phyloP scores from a whole-genome alignment of 2,329 filamentous ascomycete species.

The Aureobasidium sp. region DNA sequence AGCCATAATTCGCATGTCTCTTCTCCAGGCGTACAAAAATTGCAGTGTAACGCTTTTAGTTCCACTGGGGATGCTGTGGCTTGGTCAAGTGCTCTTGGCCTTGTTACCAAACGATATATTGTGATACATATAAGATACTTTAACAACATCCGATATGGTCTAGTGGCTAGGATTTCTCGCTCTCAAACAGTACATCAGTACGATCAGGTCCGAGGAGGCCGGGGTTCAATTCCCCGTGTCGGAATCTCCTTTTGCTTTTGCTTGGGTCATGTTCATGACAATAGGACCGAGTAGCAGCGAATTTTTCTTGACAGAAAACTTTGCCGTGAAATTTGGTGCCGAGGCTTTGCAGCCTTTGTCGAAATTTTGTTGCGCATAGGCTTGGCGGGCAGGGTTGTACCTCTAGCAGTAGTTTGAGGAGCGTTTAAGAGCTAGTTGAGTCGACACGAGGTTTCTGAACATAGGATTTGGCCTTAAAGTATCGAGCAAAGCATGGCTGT shows the following conservation, averaged over 20 bases:
- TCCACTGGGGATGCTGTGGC: too few relatives aligned
- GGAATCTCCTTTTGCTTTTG: background rate
- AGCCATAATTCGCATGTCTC: too few relatives aligned
- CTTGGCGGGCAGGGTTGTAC: background rate
- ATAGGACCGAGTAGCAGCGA: too few relatives aligned
- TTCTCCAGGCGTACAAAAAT: too few relatives aligned
- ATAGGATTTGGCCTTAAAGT: too few relatives aligned
- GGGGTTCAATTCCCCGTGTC: background rate
- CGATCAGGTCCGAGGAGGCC: background rate
- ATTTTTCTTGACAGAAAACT: too few relatives aligned
- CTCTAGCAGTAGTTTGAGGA: background rate
- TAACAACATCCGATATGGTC: background rate
- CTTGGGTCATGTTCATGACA: too few relatives aligned
- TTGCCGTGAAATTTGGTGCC: background rate
- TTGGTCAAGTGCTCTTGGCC: too few relatives aligned
- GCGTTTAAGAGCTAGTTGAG: background rate
- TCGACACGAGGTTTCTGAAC: background rate
- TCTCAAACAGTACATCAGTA: background rate
- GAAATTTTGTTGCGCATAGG: background rate
- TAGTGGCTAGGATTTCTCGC: background rate
- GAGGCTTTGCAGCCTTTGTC: background rate
- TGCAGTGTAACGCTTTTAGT: too few relatives aligned
- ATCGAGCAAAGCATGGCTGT: too few relatives aligned
- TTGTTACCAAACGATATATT: too few relatives aligned
- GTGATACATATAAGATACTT: too few relatives aligned